Evolutionary conservation across 2,329 filamentous ascomycete species (phyloP).

Genomic region (Cordyceps fumosorosea): DNA sequence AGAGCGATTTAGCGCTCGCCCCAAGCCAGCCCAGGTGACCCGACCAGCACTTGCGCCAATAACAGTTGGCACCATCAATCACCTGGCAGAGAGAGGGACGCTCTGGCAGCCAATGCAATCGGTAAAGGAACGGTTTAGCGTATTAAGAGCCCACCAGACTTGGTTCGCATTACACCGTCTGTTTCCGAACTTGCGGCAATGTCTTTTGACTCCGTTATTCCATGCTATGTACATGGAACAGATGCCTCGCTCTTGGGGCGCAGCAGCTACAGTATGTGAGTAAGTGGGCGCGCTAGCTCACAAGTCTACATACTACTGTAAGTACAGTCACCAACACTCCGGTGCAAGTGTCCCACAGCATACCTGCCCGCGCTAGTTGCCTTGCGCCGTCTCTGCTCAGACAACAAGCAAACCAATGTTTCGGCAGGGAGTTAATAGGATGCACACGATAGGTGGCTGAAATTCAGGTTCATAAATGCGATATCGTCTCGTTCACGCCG

Average conservation of each 20-base stretch:
- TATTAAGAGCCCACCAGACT: background rate
- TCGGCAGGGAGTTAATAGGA: background rate
- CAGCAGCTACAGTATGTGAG: background rate
- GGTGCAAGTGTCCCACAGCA: background rate
- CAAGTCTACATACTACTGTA: too few relatives aligned
- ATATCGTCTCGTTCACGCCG: background rate
- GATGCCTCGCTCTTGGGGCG: background rate
- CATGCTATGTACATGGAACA: background rate
- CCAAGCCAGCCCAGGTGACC: slow-evolving; percentile 3
- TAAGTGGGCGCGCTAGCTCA: background rate
- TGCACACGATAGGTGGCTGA: background rate
- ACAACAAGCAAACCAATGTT: background rate
- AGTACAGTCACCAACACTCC: background rate
- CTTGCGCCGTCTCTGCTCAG: background rate
- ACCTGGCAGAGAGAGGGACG: background rate
- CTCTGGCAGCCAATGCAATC: background rate
- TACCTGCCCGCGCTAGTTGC: background rate
- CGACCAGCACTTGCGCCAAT: background rate
- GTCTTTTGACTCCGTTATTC: background rate
- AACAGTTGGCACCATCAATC: background rate
- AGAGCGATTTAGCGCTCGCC: slow-evolving; percentile 1
- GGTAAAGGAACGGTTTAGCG: background rate
- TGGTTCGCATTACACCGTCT: background rate
- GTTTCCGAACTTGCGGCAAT: background rate
- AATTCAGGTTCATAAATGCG: too few relatives aligned